Base-by-base conservation (phyloP, 345 rosid genomes). In the Isatis tinctoria region DNA sequence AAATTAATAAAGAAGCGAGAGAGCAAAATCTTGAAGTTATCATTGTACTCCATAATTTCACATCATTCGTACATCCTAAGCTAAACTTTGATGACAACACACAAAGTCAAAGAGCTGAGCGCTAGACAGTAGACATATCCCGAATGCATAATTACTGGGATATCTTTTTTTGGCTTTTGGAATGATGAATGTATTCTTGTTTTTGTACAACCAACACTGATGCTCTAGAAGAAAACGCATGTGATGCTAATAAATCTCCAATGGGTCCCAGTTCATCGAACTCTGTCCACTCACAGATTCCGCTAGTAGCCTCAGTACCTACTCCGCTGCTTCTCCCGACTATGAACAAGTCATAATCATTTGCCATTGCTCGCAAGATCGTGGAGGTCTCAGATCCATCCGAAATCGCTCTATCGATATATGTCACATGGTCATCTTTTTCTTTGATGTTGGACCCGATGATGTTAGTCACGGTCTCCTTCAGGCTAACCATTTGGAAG, bases 171-270 rank as follows among this genome's bases (percentile, higher is more conserved):
- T 32, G 60, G 47, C 70, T 69, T 69, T 24, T 56, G 22, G 39
- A 12, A 11, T 53, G 30, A 69, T 61, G 70, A 75, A 69, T 20
- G 17, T 64, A 72, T 14, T 65, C 79, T 48, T 78, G 78, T 27
- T 62, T 74, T 47, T 69, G 52, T 1, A 78, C 82, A 49, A 78
- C 78, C 65, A 78, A 69, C 8, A 79, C 79, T 8, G 82, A 79
- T 37, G 82, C 75, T 63, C 67, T 63, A 0, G 78, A 68, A 69
- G 74, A 72, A 65, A 65, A 70, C 74, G 86, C 91, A 5, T 61
- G 58, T 22, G 91, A 82, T 11, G 91, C 85, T 52, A 87, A 80
- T 17, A 87, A 54, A 72, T 89, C 94, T 43, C 91, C 88, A 8
- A 89, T 51, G 12, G 81, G 27, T 18, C 94, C 94, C 35, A 89